Base-by-base conservation (phyloP, 768 basidiomycete species). In the Leccinum arenicola region DNA sequence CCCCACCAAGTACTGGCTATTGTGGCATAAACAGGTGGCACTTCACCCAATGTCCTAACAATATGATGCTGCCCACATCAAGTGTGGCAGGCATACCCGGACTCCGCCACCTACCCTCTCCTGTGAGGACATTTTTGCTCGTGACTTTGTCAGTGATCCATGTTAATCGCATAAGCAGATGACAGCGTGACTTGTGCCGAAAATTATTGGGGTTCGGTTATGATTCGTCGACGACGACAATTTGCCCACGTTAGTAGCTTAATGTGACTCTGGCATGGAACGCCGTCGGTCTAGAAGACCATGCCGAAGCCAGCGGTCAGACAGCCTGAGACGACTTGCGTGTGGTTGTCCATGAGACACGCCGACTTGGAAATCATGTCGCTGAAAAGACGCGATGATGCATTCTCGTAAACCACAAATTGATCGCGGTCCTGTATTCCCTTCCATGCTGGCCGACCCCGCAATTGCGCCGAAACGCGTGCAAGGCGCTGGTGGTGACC, bases 101-200 rank as follows among this genome's bases (percentile, higher is more conserved):
- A 35, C 47, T 10, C 33, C 21, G 19, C 35, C 47, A 25, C 27
- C 35, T 36, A 2, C 25, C 11, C 58, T 56, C 31, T 43, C 2
- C 8, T 8, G 31, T 23, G 38, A 51, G 8, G 40, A 33, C 9
- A 31, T 48, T 65, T 65, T 19, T 27, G 35, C 21, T 17, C 33
- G 35, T 29, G 51, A 17, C 19, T 12, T 47, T 35, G 21, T 21
- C 23, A 21, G 43, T 45, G 19, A 45, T 21, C 19, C 43, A 19
- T 43, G n/a, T 5, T n/a, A 10, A 10, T n/a, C 9, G 40, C n/a
- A 43, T 2, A 40, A 40, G 8, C 38, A 40, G 9, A 21, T 12
- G 40, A 56, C 31, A 45, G 48, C 48, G 50, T 40, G 3, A 56
- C 27, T 63, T 62, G 43, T 27, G 52, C 57, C 4, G 1, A n/a